These are phyloP conservation scores for Pythium angustatum DNA, from an alignment of 352 stramenopile species.

Conservation along the genomic window DNA sequence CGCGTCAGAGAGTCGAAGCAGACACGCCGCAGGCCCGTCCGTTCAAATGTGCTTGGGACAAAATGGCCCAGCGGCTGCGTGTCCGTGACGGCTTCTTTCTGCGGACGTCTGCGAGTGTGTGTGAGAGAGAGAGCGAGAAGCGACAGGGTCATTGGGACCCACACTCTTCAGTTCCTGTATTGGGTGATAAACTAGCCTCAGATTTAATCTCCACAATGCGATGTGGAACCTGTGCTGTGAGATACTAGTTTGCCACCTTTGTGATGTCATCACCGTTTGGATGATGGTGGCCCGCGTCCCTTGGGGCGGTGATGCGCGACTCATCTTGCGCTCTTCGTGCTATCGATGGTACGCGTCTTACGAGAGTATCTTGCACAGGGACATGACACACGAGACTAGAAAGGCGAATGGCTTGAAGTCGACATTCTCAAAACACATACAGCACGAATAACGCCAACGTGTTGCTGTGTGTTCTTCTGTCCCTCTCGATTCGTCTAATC, in stretches of 20 bases:
- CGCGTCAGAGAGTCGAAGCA: too few relatives aligned
- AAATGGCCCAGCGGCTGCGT: not conserved
- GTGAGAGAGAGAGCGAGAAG: slow-evolving; percentile 11
- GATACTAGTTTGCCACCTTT: not conserved
- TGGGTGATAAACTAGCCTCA: not conserved
- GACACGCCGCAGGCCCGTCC: too few relatives aligned
- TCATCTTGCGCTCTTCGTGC: too few relatives aligned
- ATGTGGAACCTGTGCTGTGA: not conserved
- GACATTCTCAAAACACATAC: slow-evolving; percentile 21
- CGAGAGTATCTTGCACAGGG: too few relatives aligned
- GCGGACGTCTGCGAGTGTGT: slow-evolving; percentile 2
- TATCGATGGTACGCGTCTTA: too few relatives aligned
- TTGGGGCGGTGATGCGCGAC: not conserved
- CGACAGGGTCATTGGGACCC: slow-evolving; percentile 13
- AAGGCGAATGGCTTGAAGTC: too few relatives aligned
- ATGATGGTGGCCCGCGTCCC: slow-evolving; percentile 12
- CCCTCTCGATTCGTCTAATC: slow-evolving; percentile 14
- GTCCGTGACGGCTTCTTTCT: slow-evolving; percentile 15
- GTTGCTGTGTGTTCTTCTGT: not conserved
- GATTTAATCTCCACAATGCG: not conserved
- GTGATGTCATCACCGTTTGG: not conserved
- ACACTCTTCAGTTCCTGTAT: slow-evolving; percentile 1
- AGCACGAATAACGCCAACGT: slow-evolving; percentile 18
- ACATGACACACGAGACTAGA: too few relatives aligned
- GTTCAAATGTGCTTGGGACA: slow-evolving; percentile 8